Evolutionary conservation across 2,329 filamentous ascomycete species (phyloP).

Genomic region (Ophiostoma sp.): DNA sequence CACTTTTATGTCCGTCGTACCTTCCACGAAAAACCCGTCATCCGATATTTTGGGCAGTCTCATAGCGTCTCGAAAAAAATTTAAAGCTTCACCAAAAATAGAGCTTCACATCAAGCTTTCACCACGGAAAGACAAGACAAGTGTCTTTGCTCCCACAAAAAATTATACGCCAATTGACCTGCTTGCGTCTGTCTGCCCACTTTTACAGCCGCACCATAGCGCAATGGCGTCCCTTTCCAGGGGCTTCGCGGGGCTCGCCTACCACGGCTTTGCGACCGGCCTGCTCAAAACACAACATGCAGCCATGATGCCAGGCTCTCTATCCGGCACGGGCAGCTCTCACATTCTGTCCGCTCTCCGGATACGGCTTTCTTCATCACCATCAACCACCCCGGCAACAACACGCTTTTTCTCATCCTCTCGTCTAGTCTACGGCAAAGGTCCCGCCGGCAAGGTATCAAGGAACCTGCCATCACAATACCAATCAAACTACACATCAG

Average conservation of each 20-base stretch:
- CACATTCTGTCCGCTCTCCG: neutral
- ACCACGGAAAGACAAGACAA: neutral
- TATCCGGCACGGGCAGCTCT: neutral
- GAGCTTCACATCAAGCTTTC: neutral
- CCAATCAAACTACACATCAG: neutral
- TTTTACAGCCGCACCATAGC: neutral
- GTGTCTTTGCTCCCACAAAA: neutral
- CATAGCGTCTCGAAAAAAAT: slow-evolving; percentile 1
- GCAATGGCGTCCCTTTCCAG: slow-evolving; percentile 29
- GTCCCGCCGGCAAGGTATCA: neutral
- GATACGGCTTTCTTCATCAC: neutral
- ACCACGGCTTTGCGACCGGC: neutral
- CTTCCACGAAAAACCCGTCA: neutral
- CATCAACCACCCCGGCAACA: neutral
- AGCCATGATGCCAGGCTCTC: neutral
- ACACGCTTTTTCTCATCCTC: slow-evolving; percentile 9
- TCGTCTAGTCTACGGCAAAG: neutral
- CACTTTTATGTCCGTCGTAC: slow-evolving; percentile 16
- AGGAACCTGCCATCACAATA: neutral
- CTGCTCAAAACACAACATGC: slow-evolving; percentile 1
- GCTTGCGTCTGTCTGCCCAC: neutral
- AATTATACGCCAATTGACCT: neutral
- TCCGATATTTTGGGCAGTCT: neutral
- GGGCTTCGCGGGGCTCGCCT: slow-evolving; percentile 23
- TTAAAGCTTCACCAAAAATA: slow-evolving; percentile 12